Percentiles rank a stretch among this genome's conserved stretches.
These are phyloP conservation scores for Xerocomus nothofagi DNA, from an alignment of 1,284 basidiomycete genomes.

Conservation along the genomic window DNA sequence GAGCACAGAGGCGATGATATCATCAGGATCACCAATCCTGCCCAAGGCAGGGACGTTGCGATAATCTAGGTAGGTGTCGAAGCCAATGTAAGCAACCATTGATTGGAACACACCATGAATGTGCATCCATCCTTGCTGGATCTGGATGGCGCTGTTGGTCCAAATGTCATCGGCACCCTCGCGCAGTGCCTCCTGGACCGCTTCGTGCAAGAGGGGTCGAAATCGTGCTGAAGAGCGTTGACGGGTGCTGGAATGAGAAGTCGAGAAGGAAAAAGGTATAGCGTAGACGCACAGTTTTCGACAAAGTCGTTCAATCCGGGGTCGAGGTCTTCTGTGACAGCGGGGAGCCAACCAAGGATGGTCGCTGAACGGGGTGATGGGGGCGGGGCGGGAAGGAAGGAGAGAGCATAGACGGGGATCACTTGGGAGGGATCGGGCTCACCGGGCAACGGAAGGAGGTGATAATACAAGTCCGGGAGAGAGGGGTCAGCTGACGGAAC, in stretches of 20 bases:
- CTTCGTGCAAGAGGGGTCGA: slow-evolving; percentile 56
- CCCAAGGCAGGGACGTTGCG: slow-evolving; percentile 71
- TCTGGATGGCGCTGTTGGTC: slow-evolving; percentile 60
- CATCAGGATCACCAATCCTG: slow-evolving; percentile 75
- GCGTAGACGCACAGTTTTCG: slow-evolving; percentile 56
- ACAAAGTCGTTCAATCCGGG: slow-evolving; percentile 66
- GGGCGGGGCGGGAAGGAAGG: slow-evolving; percentile 53
- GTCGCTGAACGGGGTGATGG: slow-evolving; percentile 46
- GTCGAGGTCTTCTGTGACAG: slow-evolving; percentile 42
- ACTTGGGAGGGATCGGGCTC: slow-evolving; percentile 45
- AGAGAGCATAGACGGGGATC: slow-evolving; percentile 59
- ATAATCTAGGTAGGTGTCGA: slow-evolving; percentile 46
- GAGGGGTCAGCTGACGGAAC: slow-evolving; percentile 45
- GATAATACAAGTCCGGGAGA: slow-evolving; percentile 68
- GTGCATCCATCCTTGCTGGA: slow-evolving; percentile 79
- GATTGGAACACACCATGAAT: slow-evolving; percentile 58
- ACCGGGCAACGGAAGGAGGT: slow-evolving; percentile 54
- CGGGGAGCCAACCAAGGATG: slow-evolving; percentile 72
- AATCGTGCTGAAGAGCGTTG: slow-evolving; percentile 50
- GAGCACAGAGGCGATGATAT: slow-evolving; percentile 73
- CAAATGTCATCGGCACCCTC: slow-evolving; percentile 66
- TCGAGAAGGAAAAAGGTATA: neutral
- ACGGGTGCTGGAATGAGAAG: neutral
- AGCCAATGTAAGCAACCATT: neutral
- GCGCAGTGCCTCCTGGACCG: slow-evolving; percentile 51